Conservation (phyloP, 768 basidiomycete genomes). For the Auricularia heimuer region DNA sequence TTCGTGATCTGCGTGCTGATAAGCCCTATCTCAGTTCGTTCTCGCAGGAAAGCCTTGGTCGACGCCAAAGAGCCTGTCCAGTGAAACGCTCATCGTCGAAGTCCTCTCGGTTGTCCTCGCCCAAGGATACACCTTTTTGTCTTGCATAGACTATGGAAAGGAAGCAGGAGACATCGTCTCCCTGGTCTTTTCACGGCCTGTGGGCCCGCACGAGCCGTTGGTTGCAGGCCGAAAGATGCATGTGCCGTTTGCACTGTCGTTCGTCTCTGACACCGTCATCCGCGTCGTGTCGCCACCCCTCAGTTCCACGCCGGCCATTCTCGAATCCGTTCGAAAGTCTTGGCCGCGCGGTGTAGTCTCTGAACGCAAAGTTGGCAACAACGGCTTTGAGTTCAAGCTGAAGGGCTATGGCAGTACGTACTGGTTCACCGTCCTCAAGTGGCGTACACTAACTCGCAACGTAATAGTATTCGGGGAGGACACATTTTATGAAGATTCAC, state of each 20-base stretch:
- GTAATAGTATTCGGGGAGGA: slow-evolving; percentile 67
- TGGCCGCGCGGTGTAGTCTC: slow-evolving; percentile 75
- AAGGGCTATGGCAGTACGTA: slow-evolving; percentile 70
- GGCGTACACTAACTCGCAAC: slow-evolving; percentile 10
- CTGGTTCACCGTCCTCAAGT: slow-evolving; percentile 8
- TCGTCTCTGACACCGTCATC: slow-evolving; percentile 54
- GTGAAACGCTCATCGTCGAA: slow-evolving; percentile 62
- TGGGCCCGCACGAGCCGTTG: slow-evolving; percentile 19
- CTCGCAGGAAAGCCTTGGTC: slow-evolving; percentile 67
- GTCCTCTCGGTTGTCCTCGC: slow-evolving; percentile 54
- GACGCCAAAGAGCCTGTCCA: slow-evolving; percentile 50
- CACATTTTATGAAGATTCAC: slow-evolving; percentile 62
- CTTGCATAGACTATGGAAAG: slow-evolving; percentile 66
- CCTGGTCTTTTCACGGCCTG: slow-evolving; percentile 57
- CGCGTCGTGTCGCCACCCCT: slow-evolving; percentile 72
- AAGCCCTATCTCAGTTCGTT: slow-evolving; percentile 52
- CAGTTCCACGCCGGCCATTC: slow-evolving; percentile 65
- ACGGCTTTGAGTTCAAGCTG: slow-evolving; percentile 64
- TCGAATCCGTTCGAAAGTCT: slow-evolving; percentile 66
- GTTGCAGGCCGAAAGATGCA: slow-evolving; percentile 30
- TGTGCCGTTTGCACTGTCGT: slow-evolving; percentile 63
- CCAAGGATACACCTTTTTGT: slow-evolving; percentile 53
- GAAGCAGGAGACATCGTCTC: slow-evolving; percentile 65
- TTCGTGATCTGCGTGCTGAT: slow-evolving; percentile 33
- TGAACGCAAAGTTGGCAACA: slow-evolving; percentile 65